Evolutionary conservation across 2,329 filamentous ascomycete genomes (phyloP).

Genomic region (Cladosporium sp.): DNA sequence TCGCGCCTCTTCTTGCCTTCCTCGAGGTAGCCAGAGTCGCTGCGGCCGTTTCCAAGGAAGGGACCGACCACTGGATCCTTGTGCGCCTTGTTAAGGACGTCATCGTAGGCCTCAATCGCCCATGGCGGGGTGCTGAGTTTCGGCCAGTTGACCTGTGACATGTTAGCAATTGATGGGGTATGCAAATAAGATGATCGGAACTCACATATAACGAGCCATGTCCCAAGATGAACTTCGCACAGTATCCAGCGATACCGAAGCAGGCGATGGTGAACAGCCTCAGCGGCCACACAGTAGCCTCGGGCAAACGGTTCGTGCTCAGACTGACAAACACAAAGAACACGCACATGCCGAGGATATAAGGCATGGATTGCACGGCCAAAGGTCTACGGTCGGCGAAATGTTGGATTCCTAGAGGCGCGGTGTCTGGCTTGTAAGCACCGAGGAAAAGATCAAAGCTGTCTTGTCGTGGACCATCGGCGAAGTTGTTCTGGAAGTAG

Average conservation of each 20-base stretch:
- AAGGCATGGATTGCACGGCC: conserved; percentile 89
- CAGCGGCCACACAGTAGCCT: conserved; percentile 74
- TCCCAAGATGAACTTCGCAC: conserved; percentile 69
- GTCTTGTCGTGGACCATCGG: conserved; percentile 90
- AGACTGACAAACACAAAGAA: conserved; percentile 76
- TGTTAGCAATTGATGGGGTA: conserved; percentile 20
- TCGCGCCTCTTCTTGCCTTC: conserved; percentile 99
- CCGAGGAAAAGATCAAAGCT: conserved; percentile 93
- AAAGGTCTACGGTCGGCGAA: conserved; percentile 84
- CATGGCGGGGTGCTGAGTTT: conserved; percentile 87
- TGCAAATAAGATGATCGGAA: conserved; percentile 28
- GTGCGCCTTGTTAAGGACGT: conserved; percentile 75
- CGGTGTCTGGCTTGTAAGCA: conserved; percentile 70
- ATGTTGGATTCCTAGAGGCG: conserved; percentile 67
- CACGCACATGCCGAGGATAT: conserved; percentile 77
- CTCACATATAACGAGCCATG: conserved; percentile 95
- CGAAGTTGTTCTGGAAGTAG: conserved; percentile 91
- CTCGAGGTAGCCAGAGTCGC: conserved; percentile 79
- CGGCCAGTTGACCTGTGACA: conserved; percentile 85
- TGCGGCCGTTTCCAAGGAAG: conserved; percentile 67
- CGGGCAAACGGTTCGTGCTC: conserved; percentile 67
- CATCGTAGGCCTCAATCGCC: conserved; percentile 82
- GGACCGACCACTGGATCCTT: conserved; percentile 78
- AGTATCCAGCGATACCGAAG: conserved; percentile 65
- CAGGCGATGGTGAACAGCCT: conserved; percentile 79